Evolutionary conservation across 176 grass and related monocot genomes (phyloP), one percentile per base, ranked within the genome.

Genomic region (Tuctoria greenei): DNA sequence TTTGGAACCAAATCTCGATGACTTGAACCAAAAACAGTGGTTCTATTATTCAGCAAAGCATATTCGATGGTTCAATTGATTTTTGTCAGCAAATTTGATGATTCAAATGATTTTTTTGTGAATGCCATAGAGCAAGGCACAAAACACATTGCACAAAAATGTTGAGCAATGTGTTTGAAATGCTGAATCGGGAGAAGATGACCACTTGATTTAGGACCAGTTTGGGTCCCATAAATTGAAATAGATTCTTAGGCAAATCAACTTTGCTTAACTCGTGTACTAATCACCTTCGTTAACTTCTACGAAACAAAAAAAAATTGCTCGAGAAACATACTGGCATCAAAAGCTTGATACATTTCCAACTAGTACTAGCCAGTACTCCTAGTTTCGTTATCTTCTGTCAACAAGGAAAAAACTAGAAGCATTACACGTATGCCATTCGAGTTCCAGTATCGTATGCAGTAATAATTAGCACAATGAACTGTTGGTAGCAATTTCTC

Each of bases 381-480:
- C n/a, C n/a, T n/a, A n/a, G n/a, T n/a, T n/a, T n/a, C n/a, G n/a
- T n/a, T n/a, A n/a, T n/a, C 73, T 56, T 3, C 37, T 45, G 24
- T 55, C 28, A 31, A 24, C n/a, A 12, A 25, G 3, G 4, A 34
- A 41, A 26, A 26, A 41, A 17, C 42, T 27, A 3, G 2, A 13
- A 56, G 6, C 5, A 74, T 45, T 66, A 5, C 18, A 57, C 52
- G 54, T 44, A 57, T n/a, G n/a, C n/a, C n/a, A n/a, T n/a, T n/a
- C n/a, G n/a, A n/a, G 27, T 58, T 34, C 27, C 35, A 21, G 12
- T 43, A 8, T 44, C 6, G 27, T 74, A 18, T 80, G 27, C 42
- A 27, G n/a, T 38, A 41, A 28, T 28, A 31, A 71, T 68, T 47
- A 41, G 69, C 50, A 69, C 63, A 86, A 61, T 31, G 1, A 31